Conservation (phyloP, 1,284 basidiomycete genomes). For the Apiotrichum veenhuisii region DNA sequence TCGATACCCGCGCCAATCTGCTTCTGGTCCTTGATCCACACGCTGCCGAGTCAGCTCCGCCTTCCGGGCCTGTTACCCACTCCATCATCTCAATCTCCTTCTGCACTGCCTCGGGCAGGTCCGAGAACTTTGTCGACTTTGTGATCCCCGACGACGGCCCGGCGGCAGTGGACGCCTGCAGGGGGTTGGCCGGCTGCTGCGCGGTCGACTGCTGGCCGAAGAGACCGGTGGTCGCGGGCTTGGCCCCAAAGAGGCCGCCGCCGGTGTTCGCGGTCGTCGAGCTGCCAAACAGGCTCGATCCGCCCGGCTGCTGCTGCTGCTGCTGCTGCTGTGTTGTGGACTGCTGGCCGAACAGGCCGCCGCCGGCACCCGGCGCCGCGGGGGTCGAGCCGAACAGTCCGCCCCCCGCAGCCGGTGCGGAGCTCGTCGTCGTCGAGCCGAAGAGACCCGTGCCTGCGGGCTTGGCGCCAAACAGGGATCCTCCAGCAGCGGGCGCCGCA, state of each 20-base stretch:
- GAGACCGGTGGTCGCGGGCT: conserved; percentile 6
- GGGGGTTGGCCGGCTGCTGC: conserved; percentile 1
- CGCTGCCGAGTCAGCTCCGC: conserved; percentile 14
- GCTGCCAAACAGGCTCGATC: conserved; percentile 12
- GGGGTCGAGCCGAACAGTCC: conserved; percentile 7
- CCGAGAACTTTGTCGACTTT: conserved; percentile 42
- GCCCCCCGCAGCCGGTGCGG: conserved; percentile 2
- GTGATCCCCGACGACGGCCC: conserved; percentile 18
- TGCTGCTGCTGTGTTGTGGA: neutral
- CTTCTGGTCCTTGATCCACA: conserved; percentile 39
- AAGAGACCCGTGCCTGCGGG: conserved; percentile 19
- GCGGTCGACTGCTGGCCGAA: conserved; percentile 11
- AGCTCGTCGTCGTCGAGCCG: conserved; percentile 13
- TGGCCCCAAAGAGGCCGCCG: conserved; percentile 2
- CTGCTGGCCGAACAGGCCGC: conserved; percentile 12
- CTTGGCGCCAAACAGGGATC: conserved; percentile 3
- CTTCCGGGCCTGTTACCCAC: conserved; percentile 21
- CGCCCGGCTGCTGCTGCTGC: no score
- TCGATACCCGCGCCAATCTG: conserved; percentile 28
- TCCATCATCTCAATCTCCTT: conserved; percentile 42
- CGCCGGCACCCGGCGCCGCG: neutral
- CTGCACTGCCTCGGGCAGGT: conserved; percentile 37
- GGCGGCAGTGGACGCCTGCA: conserved; percentile 7
- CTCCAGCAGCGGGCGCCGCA: conserved; percentile 12
- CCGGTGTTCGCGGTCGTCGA: conserved; percentile 4